Percentiles rank a stretch among this genome's conserved stretches.
Evolutionary conservation across 257 asterid species (phyloP).

Genomic region (Solanum etuberosum): DNA sequence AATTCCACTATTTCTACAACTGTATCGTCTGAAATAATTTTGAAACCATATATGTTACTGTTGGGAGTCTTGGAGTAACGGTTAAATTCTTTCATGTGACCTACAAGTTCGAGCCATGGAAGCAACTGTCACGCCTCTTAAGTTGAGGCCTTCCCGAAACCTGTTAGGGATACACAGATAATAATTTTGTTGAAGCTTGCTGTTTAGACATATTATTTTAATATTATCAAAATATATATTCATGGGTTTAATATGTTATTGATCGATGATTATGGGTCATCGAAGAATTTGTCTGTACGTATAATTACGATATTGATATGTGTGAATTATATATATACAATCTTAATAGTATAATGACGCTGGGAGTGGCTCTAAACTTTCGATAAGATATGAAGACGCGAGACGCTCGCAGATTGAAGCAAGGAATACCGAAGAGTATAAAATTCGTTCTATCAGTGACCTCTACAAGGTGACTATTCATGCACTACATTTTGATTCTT

Average conservation of each 20-base stretch:
- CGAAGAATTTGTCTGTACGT: background rate
- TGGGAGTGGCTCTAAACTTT: background rate
- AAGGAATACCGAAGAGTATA: background rate
- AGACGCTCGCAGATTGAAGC: background rate
- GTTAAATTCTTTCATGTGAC: no score
- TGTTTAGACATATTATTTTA: background rate
- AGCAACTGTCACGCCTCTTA: no score
- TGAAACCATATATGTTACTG: no score
- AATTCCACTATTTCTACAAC: no score
- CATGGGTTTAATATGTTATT: background rate
- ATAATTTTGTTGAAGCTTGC: background rate
- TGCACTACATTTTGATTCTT: background rate
- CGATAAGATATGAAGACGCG: background rate
- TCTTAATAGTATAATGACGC: background rate
- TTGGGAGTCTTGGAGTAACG: no score
- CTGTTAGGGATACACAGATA: no score
- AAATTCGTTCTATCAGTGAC: background rate
- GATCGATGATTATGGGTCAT: background rate
- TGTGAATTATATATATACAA: background rate
- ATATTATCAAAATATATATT: no score
- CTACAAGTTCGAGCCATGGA: background rate
- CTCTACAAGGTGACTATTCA: background rate
- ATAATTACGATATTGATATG: background rate
- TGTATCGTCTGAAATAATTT: no score
- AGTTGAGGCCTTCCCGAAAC: background rate